These are phyloP conservation scores for Debaryomyces sp. DNA, from an alignment of 1,139 yeast genomes.

Conservation along the genomic window DNA sequence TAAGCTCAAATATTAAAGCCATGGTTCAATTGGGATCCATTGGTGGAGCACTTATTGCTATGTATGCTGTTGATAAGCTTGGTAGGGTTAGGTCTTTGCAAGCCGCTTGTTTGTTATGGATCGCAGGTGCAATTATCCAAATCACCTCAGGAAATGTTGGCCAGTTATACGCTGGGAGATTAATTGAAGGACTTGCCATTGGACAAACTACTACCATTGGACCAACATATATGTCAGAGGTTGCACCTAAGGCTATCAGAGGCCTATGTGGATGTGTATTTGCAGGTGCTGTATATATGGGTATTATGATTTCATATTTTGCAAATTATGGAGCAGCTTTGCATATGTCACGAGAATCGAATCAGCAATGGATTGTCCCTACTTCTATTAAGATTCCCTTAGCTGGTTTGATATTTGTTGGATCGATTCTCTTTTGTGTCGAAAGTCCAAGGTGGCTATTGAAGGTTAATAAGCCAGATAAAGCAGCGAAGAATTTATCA, in stretches of 20 bases:
- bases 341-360: conserved; percentile 30
- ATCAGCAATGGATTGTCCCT: conserved; percentile 43
- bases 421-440: conserved; percentile 38
- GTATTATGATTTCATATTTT: conserved; percentile 55
- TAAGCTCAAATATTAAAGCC: conserved; percentile 57
- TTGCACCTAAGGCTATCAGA: conserved; percentile 55
- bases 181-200: conserved; percentile 56
- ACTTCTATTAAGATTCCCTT: conserved; percentile 43
- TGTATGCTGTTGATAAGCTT: conserved; percentile 51
- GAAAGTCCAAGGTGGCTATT: conserved; percentile 53
- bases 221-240: conserved; percentile 56
- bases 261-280: conserved; percentile 54
- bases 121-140: conserved; percentile 51
- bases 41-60: conserved; percentile 57
- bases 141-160: conserved; percentile 46
- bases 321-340: conserved; percentile 46
- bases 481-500: conserved; percentile 39
- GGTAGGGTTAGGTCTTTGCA: conserved; percentile 61
- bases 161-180: conserved; percentile 56
- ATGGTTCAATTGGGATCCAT: conserved; percentile 67
- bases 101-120: conserved; percentile 46
- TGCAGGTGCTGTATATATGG: conserved; percentile 59
- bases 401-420: conserved; percentile 42
- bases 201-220: conserved; percentile 62
- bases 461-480: conserved; percentile 37